These are phyloP conservation scores for Sorghum bicolor DNA, from an alignment of 176 grass and related monocot species.

Conservation along the genomic window Sorghum_bicolor_NCBIv3 NC_012872.2:4594001-4594500, in stretches of 20 bases:
- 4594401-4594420: no score
- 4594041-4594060: slow-evolving; percentile 45
- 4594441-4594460: no score
- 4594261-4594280: background rate
- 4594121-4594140: background rate
- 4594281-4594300: background rate
- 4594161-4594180: background rate
- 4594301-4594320: slow-evolving; percentile 32
- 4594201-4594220: background rate
- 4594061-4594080: background rate
- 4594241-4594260: background rate
- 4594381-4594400: background rate
- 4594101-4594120: background rate
- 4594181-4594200: slow-evolving; percentile 11
- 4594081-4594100: background rate
- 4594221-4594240: background rate
- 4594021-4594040: slow-evolving; percentile 82
- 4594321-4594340: slow-evolving; percentile 59
- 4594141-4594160: background rate
- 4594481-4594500: no score
- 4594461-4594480: no score
- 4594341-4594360: background rate
- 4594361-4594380: background rate
- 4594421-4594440: no score
- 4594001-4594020: slow-evolving; percentile 66